Conservation (phyloP, 352 stramenopile species). For the Phytophthora macrochlamydospora region DNA sequence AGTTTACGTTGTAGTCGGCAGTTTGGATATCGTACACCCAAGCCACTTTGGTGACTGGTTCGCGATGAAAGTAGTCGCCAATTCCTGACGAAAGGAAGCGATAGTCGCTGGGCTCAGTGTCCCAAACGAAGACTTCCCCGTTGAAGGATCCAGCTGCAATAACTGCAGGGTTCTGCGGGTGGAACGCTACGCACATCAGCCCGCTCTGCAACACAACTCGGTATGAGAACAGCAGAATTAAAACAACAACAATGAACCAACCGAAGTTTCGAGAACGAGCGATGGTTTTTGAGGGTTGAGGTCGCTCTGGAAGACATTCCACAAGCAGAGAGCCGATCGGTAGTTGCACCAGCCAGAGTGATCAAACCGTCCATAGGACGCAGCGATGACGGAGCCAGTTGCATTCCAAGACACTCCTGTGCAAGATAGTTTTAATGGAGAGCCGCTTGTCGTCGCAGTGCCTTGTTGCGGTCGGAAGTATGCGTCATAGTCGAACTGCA, state of each 20-base stretch:
- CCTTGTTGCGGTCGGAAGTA: conserved; percentile 60
- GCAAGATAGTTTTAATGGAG: conserved; percentile 71
- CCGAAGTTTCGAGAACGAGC: conserved; percentile 81
- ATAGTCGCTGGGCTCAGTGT: conserved; percentile 71
- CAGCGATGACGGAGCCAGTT: conserved; percentile 82
- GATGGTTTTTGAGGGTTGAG: conserved; percentile 68
- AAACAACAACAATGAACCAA: conserved; percentile 24
- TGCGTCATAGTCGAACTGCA: conserved; percentile 75
- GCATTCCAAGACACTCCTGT: conserved; percentile 89
- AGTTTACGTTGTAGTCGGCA: conserved; percentile 73
- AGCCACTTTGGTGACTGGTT: conserved; percentile 83
- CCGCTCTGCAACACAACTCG: conserved; percentile 51
- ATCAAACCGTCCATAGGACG: conserved; percentile 85
- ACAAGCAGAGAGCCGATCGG: conserved; percentile 83
- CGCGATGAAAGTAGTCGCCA: conserved; percentile 89
- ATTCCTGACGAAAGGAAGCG: conserved; percentile 78
- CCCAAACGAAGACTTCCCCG: conserved; percentile 86
- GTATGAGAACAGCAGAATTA: not conserved
- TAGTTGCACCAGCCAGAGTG: conserved; percentile 90
- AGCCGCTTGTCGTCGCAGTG: conserved; percentile 3
- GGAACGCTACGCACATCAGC: conserved; percentile 88
- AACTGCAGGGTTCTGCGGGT: conserved; percentile 82
- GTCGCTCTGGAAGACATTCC: conserved; percentile 85
- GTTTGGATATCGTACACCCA: conserved; percentile 81
- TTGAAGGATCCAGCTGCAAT: conserved; percentile 89